Conservation (phyloP, 2,329 filamentous ascomycete species). For the Alternaria angustiovoidea region DNA sequence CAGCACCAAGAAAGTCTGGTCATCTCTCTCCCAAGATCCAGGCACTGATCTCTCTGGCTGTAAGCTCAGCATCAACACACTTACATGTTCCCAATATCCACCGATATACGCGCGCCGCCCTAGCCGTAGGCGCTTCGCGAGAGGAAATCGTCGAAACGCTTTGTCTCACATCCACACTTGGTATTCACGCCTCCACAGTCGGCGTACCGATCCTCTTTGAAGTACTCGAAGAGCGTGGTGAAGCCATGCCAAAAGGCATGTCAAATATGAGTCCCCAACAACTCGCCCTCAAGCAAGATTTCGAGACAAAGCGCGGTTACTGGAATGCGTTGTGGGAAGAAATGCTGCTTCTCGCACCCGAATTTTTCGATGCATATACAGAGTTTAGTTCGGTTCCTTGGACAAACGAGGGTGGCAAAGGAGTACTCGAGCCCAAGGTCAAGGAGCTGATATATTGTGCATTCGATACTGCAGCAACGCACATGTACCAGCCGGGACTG, state of each 20-base stretch:
- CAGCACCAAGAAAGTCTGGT: slow-evolving; percentile 39
- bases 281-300: slow-evolving; percentile 53
- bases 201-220: slow-evolving; percentile 58
- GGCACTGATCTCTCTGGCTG: slow-evolving; percentile 54
- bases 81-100: slow-evolving; percentile 56
- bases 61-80: slow-evolving; percentile 56
- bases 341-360: slow-evolving; percentile 55
- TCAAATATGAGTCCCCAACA: slow-evolving; percentile 48
- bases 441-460: slow-evolving; percentile 61
- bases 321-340: slow-evolving; percentile 59
- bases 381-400: slow-evolving; percentile 58
- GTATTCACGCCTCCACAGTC: slow-evolving; percentile 59
- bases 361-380: slow-evolving; percentile 59
- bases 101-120: slow-evolving; percentile 51
- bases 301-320: slow-evolving; percentile 57
- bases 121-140: slow-evolving; percentile 51
- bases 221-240: slow-evolving; percentile 56
- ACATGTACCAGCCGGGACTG: slow-evolving; percentile 57
- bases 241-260: slow-evolving; percentile 37
- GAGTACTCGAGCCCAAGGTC: slow-evolving; percentile 56
- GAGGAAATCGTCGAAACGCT: slow-evolving; percentile 58
- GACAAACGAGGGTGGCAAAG: slow-evolving; percentile 40
- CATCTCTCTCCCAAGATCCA: slow-evolving; percentile 55
- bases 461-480: slow-evolving; percentile 58
- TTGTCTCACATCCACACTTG: slow-evolving; percentile 55